Conservation (phyloP, 352 stramenopile species). For the Poterioochromonas sp. region DNA sequence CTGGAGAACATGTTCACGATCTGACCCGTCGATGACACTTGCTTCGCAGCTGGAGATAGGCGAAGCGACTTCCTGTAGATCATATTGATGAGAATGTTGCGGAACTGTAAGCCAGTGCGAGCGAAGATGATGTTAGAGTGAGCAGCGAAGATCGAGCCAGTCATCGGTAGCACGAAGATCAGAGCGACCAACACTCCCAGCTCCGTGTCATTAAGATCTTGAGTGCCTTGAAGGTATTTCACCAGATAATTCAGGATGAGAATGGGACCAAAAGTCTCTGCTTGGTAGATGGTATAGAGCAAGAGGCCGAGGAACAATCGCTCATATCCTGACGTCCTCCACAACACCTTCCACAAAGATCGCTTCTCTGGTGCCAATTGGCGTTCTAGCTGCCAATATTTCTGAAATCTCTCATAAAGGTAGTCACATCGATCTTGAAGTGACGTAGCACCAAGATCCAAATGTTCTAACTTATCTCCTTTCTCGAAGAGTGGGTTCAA, state of each 20-base stretch:
- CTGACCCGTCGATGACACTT: constrained; percentile 35
- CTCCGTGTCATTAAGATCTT: not conserved
- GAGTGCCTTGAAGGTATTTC: not conserved
- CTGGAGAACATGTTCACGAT: not conserved
- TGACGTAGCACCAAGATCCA: not conserved
- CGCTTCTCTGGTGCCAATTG: not conserved
- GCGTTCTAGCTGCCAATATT: not conserved
- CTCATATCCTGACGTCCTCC: not conserved
- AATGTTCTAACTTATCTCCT: not conserved
- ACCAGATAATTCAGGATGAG: not conserved
- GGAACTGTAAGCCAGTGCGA: constrained; percentile 34
- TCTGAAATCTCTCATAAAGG: not conserved
- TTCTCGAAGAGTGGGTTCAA: not conserved
- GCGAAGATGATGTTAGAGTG: not conserved
- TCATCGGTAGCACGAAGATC: constrained; percentile 1
- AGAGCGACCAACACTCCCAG: not conserved
- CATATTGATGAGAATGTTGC: constrained; percentile 38
- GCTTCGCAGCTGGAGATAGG: constrained; percentile 43
- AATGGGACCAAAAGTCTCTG: not conserved
- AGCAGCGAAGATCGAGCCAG: not conserved
- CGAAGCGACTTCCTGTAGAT: constrained; percentile 53
- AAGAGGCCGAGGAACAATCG: not conserved
- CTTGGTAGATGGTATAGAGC: not conserved
- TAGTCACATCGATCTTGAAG: not conserved
- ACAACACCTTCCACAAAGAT: not conserved